phyloP scores from a whole-genome alignment of 1,284 basidiomycete genomes.

The Cutaneotrichosporon sp. region DNA sequence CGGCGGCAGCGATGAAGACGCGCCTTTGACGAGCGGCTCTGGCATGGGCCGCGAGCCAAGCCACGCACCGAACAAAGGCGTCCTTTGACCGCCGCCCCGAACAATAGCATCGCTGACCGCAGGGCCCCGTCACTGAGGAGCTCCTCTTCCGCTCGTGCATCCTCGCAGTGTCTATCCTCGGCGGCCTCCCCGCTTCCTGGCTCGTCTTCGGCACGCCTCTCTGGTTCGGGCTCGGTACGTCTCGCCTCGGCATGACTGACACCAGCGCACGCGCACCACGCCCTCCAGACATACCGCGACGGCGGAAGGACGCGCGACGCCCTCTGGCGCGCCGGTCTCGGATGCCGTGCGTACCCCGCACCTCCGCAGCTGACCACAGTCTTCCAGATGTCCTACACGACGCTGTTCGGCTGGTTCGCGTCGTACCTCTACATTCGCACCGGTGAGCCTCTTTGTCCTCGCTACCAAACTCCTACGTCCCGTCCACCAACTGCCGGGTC shows the following conservation, averaged over 20 bases:
- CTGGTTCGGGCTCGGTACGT: conserved; percentile 81
- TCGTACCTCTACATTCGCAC: conserved; percentile 83
- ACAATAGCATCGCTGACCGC: background rate
- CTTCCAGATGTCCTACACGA: conserved; percentile 86
- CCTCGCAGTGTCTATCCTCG: conserved; percentile 69
- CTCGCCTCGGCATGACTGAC: conserved; percentile 6
- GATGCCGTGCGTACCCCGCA: conserved; percentile 60
- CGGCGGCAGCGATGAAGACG: no score
- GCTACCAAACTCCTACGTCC: background rate
- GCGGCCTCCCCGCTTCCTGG: conserved; percentile 60
- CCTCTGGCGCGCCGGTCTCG: conserved; percentile 62
- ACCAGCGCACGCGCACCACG: conserved; percentile 88
- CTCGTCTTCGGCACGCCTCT: conserved; percentile 81
- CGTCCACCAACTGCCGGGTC: background rate
- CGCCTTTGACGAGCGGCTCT: background rate
- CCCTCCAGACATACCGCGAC: conserved; percentile 75
- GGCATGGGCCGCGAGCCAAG: no score
- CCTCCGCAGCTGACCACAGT: conserved; percentile 56
- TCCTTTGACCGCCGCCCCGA: background rate
- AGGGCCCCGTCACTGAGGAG: conserved; percentile 93
- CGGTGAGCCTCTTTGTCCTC: conserved; percentile 61
- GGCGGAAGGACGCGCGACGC: conserved; percentile 67
- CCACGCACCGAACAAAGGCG: no score
- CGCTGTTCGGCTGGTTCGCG: conserved; percentile 86
- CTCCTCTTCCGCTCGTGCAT: conserved; percentile 87